These are phyloP conservation scores for Takashimella koratensis DNA, from an alignment of 1,284 basidiomycete species.

Conservation along the genomic window DNA sequence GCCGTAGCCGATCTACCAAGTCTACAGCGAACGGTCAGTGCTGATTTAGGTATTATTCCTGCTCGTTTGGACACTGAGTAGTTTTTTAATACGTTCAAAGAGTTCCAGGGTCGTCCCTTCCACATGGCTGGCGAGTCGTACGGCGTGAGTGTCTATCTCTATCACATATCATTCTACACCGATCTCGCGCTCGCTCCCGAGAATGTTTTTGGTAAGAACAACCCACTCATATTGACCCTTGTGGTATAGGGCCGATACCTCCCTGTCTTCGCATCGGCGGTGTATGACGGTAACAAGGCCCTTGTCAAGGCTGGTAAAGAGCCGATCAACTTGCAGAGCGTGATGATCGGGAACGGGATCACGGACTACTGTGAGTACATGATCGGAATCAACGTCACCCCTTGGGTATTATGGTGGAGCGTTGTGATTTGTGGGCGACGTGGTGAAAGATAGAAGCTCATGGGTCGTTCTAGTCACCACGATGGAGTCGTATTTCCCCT, in stretches of 20 bases:
- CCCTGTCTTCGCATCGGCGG: slow-evolving; percentile 72
- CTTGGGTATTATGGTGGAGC: too few species aligned
- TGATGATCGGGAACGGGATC: slow-evolving; percentile 68
- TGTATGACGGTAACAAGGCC: slow-evolving; percentile 70
- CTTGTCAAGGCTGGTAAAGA: slow-evolving; percentile 60
- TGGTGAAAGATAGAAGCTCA: too few species aligned
- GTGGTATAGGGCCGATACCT: slow-evolving; percentile 70
- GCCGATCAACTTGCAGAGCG: slow-evolving; percentile 71
- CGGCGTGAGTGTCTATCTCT: slow-evolving; percentile 24
- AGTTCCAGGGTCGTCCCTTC: slow-evolving; percentile 61
- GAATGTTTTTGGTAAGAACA: too few species aligned
- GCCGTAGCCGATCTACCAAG: too few species aligned
- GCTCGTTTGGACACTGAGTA: slow-evolving; percentile 5
- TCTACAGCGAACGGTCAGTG: too few species aligned
- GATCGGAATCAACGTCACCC: neutral
- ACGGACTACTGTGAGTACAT: slow-evolving; percentile 46
- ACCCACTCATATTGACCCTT: too few species aligned
- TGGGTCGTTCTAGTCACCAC: slow-evolving; percentile 21
- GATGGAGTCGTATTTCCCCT: slow-evolving; percentile 43
- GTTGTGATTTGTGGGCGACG: too few species aligned
- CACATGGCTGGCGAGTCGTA: slow-evolving; percentile 64
- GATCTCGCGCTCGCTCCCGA: too few species aligned
- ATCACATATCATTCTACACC: neutral
- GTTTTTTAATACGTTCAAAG: slow-evolving; percentile 68
- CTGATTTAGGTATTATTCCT: too few species aligned